Base-by-base conservation (phyloP, 495 filamentous ascomycete species). In the Neurospora discreta region DNA sequence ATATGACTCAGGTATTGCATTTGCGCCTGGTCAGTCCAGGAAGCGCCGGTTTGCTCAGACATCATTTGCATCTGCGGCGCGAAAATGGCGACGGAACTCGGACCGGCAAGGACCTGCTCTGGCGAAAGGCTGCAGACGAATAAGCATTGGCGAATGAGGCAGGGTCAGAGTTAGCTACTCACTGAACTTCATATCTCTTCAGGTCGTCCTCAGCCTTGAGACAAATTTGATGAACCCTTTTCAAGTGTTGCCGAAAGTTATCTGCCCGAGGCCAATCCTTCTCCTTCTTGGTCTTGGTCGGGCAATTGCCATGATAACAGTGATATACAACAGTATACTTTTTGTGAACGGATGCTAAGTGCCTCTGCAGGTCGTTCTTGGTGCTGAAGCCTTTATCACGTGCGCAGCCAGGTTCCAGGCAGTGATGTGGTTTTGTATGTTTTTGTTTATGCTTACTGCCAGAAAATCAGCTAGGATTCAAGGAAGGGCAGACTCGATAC, bases 191-290 rank as follows among this genome's bases (percentile, higher is more conserved):
- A 30, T 91, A 84, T 16, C 78, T 74, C 6, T 87, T 83, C 3
- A 85, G 75, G 73, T 90, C 83, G 40, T 86, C 82, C 5, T 86
- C 83, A 26, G 79, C 39, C 36, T 74, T 41, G 11, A 44, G 9
- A 0, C 71, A 38, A 0, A 78, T 77, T 1, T 71, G 8, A 46
- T 99, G 95, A 77, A 95, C 90, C n/a, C 91, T 88, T 71, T 85
- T 86, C 60, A 97, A 84, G 75, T 99, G 95, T 71, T 91, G 90
- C 76, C 89, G 90, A 80, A 98, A 99, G 74, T 99, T 99, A 79
- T 99, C 95, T 69, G 91, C 80, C 9, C 95, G 88, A 11, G 92
- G 94, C 92, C 95, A 98, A 58, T 86, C 83, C 81, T 98, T 98
- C 20, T 85, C 82, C 70, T 87, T 89, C 26, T 86, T 88, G 38